A percentile compares a stretch with the other conserved stretches of the same genome.
phyloP scores from a whole-genome alignment of 1,284 basidiomycete genomes.

The Exobasidium rhododendri region DNA sequence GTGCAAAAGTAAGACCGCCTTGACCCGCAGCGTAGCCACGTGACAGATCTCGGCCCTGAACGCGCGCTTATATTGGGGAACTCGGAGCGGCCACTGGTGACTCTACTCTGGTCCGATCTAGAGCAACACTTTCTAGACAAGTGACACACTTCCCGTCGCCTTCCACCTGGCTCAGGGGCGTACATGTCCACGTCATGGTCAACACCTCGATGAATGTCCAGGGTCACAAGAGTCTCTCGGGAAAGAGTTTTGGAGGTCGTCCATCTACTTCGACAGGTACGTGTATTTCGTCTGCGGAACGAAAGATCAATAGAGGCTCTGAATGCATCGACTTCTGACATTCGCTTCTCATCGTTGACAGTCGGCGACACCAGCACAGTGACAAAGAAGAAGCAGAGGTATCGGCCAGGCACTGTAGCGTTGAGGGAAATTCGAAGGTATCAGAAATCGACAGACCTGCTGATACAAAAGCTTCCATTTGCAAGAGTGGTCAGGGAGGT shows the following conservation, averaged over 20 bases:
- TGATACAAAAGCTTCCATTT: slow-evolving; percentile 52
- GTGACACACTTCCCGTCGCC: no score
- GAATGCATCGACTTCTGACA: no score
- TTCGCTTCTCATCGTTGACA: no score
- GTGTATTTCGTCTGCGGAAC: no score
- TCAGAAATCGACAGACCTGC: slow-evolving; percentile 51
- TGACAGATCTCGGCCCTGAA: background rate
- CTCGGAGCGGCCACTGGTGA: background rate
- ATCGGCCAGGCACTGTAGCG: slow-evolving; percentile 52
- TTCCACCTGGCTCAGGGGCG: no score
- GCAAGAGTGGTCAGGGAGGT: slow-evolving; percentile 52
- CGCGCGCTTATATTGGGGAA: background rate
- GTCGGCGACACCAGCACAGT: background rate
- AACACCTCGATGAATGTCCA: background rate
- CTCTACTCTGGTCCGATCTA: no score
- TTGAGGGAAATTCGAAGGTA: slow-evolving; percentile 53
- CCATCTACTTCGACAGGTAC: background rate
- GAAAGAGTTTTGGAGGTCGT: background rate
- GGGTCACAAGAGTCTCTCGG: background rate
- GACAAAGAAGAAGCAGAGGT: slow-evolving; percentile 27
- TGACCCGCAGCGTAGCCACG: background rate
- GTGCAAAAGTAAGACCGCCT: background rate
- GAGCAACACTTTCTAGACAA: no score
- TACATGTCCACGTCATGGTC: no score
- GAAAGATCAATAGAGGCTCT: no score